Conservation (phyloP, 2,329 filamentous ascomycete species). For the Diplodia sapinea region DNA sequence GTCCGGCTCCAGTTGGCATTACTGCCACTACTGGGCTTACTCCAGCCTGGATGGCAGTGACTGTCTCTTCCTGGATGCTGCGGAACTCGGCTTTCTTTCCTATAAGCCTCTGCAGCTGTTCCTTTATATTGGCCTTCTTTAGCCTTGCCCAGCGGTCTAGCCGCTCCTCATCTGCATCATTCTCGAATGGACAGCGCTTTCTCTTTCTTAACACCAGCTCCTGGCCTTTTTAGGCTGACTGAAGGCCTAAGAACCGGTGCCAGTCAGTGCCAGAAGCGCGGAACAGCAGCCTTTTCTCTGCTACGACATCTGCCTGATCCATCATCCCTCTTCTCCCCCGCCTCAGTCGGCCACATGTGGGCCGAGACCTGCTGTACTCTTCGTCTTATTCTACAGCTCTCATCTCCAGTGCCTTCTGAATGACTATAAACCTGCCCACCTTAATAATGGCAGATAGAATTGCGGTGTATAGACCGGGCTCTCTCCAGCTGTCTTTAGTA, state of each 20-base stretch:
- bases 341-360: no score
- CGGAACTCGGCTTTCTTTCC: constrained; percentile 34
- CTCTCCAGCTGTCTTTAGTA: constrained; percentile 33
- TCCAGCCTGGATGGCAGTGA: constrained; percentile 36
- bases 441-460: constrained; percentile 37
- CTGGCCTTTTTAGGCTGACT: not conserved
- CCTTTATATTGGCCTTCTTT: constrained; percentile 28
- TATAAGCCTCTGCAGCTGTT: constrained; percentile 33
- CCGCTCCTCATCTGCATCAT: constrained; percentile 24
- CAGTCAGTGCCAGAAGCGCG: not conserved
- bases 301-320: not conserved
- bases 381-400: no score
- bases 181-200: constrained; percentile 1
- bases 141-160: constrained; percentile 29
- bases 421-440: constrained; percentile 35
- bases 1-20: constrained; percentile 38
- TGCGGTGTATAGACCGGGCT: constrained; percentile 33
- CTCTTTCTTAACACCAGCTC: not conserved
- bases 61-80: constrained; percentile 35
- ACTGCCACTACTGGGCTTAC: constrained; percentile 36
- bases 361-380: constrained; percentile 2
- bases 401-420: constrained; percentile 36
- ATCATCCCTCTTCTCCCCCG: not conserved
- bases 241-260: constrained; percentile 1
- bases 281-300: constrained; percentile 2